These are phyloP conservation scores for Hygrophila difformis DNA, from an alignment of 257 asterid species.

Conservation along the genomic window DNA sequence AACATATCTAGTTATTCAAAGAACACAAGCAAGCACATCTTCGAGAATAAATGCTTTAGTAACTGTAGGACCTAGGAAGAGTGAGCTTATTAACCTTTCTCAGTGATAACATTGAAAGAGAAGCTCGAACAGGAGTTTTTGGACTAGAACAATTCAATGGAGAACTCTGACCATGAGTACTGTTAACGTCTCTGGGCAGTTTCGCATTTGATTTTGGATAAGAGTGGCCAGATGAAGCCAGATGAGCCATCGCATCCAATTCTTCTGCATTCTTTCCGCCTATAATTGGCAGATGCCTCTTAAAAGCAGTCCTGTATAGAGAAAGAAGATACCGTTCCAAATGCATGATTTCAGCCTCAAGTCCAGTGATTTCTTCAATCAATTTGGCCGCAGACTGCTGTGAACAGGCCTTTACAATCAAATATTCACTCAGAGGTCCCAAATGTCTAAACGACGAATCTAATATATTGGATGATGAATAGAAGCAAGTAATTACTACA, in stretches of 20 bases:
- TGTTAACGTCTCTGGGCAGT: conserved; percentile 13
- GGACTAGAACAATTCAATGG: conserved; percentile 37
- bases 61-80: background rate
- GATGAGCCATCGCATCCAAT: conserved; percentile 19
- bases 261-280: conserved; percentile 19
- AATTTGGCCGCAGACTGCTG: conserved; percentile 60
- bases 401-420: conserved; percentile 5
- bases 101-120: conserved; percentile 34
- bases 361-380: conserved; percentile 58
- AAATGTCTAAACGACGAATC: background rate
- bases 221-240: conserved; percentile 19
- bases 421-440: conserved; percentile 10
- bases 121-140: conserved; percentile 24
- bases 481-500: too few relatives aligned
- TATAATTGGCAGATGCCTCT: conserved; percentile 31
- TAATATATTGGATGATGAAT: too few relatives aligned
- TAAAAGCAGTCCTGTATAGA: conserved; percentile 57
- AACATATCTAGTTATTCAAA: conserved; percentile 12
- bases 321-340: conserved; percentile 74
- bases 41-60: background rate
- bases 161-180: conserved; percentile 24
- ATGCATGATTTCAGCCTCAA: conserved; percentile 61
- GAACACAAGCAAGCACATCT: background rate
- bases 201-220: conserved; percentile 17
- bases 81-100: conserved; percentile 33